Base-by-base conservation (phyloP, 2,329 filamentous ascomycete genomes). In the Calonectria hawksworthii region DNA sequence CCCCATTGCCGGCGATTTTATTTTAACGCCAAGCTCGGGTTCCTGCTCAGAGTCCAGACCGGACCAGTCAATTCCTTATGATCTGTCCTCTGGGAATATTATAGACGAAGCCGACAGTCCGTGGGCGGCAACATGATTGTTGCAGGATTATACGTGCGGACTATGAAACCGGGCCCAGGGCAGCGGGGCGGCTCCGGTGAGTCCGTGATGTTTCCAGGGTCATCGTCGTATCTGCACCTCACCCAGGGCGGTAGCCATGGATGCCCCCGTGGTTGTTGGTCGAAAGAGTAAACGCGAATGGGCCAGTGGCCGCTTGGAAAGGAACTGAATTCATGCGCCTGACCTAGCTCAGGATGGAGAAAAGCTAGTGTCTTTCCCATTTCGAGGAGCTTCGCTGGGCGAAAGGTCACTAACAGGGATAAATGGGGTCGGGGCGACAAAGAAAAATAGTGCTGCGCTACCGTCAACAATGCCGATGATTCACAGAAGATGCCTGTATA, bases 141-240 rank as follows among this genome's bases (percentile, higher is more conserved):
- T 65, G 68, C 68, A 72, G 72, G 61, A 77, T 76, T 64, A 44
- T 38, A 32, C 32, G 21, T 28, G 51, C 69, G 71, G 61, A 51
- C 75, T 69, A 63, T 80, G 71, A 80, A 80, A 75, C 77, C 72
- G 65, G 61, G 51, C 67, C 28, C 18, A n/a, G 32, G 36, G 23
- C 73, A 74, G 70, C 61, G 73, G 44, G 50, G 41, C 72, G 70
- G 73, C 74, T 66, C 73, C 79, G 79, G 78, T 72, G 73, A 80
- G 65, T 74, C 79, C 76, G 76, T 70, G 69, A 36, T 61, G 52
- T 47, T 68, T 50, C 64, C 65, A 67, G 72, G 69, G 70, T 75
- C 50, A 68, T 66, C 47, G 75, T 79, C 72, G 74, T 76, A 75
- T 76, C 63, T 72, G 52, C 54, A 59, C 61, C 30, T 64, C 54